A percentile compares a stretch with the other conserved stretches of the same genome.
Conservation (phyloP, 768 basidiomycete genomes). For the Phanerochaete sordida region DNA sequence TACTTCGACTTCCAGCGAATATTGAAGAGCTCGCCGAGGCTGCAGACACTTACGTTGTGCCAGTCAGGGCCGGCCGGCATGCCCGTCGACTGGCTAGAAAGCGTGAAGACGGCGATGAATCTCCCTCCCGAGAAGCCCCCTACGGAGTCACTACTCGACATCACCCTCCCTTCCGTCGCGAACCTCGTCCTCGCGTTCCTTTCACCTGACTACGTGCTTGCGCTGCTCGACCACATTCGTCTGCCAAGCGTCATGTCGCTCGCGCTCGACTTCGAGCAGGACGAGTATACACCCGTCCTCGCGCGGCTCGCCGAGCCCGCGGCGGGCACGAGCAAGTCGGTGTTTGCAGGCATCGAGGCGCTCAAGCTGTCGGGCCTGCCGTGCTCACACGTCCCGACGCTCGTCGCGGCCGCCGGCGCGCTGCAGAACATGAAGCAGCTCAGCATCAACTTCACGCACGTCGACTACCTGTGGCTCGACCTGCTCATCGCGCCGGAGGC, state of each 20-base stretch:
- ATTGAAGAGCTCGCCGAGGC: constrained; percentile 48
- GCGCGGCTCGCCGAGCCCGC: constrained; percentile 38
- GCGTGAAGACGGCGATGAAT: constrained; percentile 9
- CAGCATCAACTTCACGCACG: constrained; percentile 33
- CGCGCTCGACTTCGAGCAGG: constrained; percentile 51
- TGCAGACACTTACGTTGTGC: constrained; percentile 49
- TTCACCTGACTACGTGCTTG: constrained; percentile 25
- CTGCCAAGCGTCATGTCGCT: constrained; percentile 35
- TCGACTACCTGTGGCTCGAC: constrained; percentile 26
- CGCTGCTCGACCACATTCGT: constrained; percentile 30
- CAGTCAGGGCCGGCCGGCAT: constrained; percentile 53
- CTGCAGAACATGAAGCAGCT: constrained; percentile 45
- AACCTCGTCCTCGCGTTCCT: constrained; percentile 31
- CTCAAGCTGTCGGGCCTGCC: constrained; percentile 52
- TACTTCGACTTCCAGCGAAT: constrained; percentile 51
- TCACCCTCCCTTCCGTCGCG: constrained; percentile 20
- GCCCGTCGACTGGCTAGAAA: constrained; percentile 33
- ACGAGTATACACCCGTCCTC: constrained; percentile 51
- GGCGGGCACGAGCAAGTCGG: constrained; percentile 33
- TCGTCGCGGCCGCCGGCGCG: constrained; percentile 41
- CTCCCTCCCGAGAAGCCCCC: neutral
- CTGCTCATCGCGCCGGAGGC: constrained; percentile 17
- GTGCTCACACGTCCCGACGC: constrained; percentile 29
- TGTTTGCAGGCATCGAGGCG: constrained; percentile 46
- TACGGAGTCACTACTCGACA: constrained; percentile 12